Evolutionary conservation across 306 rosid species (phyloP).

Genomic region (Sicyos edulis): DNA sequence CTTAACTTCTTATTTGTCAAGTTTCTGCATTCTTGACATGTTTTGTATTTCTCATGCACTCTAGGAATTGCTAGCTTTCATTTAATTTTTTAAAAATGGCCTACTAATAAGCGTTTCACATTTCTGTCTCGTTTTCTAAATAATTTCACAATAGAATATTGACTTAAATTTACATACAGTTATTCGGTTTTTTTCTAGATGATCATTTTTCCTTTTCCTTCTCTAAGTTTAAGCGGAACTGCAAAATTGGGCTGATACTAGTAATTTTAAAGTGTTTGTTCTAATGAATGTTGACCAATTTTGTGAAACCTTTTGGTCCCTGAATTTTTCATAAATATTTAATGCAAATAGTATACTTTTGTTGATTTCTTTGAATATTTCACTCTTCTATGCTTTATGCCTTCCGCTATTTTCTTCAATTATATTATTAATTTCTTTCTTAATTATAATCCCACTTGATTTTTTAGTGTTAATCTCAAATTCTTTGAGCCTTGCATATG

Average conservation of each 20-base stretch:
- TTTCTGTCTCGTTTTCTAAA: neutral
- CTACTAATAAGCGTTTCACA: neutral
- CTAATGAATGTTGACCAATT: neutral
- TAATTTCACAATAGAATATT: too few relatives aligned
- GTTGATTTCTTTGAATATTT: neutral
- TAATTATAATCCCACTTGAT: neutral
- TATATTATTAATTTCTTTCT: neutral
- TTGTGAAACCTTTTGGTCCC: neutral
- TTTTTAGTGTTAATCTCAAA: neutral
- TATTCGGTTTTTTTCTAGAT: neutral
- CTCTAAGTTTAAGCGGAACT: neutral
- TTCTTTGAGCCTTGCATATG: neutral
- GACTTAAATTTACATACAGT: neutral
- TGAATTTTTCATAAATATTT: neutral
- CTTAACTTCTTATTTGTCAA: neutral
- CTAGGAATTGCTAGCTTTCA: neutral
- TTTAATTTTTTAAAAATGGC: neutral
- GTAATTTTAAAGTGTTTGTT: neutral
- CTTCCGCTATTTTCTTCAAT: neutral
- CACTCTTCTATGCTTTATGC: neutral
- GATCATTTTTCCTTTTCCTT: neutral
- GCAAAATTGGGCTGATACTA: neutral
- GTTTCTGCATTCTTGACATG: constrained; percentile 4
- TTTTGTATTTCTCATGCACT: neutral
- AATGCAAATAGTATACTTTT: neutral